A percentile compares a stretch with the other conserved stretches of the same genome.
phyloP scores from a whole-genome alignment of 257 asterid genomes.

The Plantago major region DNA sequence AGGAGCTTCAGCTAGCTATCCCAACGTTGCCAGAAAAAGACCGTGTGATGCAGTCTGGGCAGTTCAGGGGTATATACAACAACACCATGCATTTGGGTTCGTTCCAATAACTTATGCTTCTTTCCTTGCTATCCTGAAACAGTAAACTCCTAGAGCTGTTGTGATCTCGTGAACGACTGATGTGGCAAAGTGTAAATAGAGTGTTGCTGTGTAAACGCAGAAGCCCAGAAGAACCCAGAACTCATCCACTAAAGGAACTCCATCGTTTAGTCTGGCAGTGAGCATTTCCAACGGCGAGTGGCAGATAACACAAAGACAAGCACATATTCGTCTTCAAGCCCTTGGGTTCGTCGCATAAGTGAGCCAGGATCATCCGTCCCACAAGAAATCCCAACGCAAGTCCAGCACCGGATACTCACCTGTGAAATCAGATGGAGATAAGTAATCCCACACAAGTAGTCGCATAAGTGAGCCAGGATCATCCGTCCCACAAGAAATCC shows the following conservation, averaged over 20 bases:
- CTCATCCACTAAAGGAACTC: slow-evolving; percentile 83
- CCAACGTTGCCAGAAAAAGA: too few relatives aligned
- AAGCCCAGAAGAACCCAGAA: slow-evolving; percentile 79
- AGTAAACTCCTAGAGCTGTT: slow-evolving; percentile 79
- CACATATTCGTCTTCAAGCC: slow-evolving; percentile 97
- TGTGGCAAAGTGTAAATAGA: slow-evolving; percentile 81
- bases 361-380: slow-evolving; percentile 95
- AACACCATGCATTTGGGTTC: not conserved
- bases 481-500: too few relatives aligned
- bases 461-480: too few relatives aligned
- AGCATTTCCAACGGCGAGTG: slow-evolving; percentile 85
- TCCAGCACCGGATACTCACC: too few relatives aligned
- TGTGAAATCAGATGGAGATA: too few relatives aligned
- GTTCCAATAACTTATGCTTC: slow-evolving; percentile 55
- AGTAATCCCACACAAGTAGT: too few relatives aligned
- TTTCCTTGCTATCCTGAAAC: slow-evolving; percentile 97
- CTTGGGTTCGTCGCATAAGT: slow-evolving; percentile 92
- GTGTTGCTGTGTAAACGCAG: slow-evolving; percentile 49
- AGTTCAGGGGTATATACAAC: not conserved
- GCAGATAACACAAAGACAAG: slow-evolving; percentile 84
- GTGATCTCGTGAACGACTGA: slow-evolving; percentile 92
- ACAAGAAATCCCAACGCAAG: too few relatives aligned
- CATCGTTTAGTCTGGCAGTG: slow-evolving; percentile 86
- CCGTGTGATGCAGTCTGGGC: too few relatives aligned
- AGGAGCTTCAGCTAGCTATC: too few relatives aligned